Base-by-base conservation (phyloP, 2,329 filamentous ascomycete species). In the Aspergillus novofumigatus region DNA sequence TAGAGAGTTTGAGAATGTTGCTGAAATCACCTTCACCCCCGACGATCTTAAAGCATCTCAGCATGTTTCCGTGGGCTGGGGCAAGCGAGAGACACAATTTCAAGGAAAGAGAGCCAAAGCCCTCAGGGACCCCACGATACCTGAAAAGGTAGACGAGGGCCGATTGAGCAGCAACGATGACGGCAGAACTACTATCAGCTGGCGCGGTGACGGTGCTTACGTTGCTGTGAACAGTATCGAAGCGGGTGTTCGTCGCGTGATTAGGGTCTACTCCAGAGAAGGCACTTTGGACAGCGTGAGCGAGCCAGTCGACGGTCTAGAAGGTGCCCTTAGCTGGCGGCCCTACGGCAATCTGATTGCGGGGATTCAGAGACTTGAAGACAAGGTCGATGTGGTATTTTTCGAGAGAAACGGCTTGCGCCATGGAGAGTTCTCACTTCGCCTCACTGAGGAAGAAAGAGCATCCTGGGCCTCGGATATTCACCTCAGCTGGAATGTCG, bases 11-110 rank as follows among this genome's bases (percentile, higher is more conserved):
- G 93, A 97, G 65, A 88, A 87, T 56, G 86, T 96, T 45, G 85
- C 89, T 35, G 89, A 92, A 73, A 82, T 90, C 53, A 78, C 81
- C 35, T 86, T 97, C 72, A 85, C 83, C 0, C 71, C 80, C 0
- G 90, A 92, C 48, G 93, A 96, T 74, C 83, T 96, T 61, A 89
- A 89, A 65, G 85, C 86, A n/a, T 97, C 89, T 26, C 94, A 88
- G 72, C 92, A 97, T 78, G 94, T 97, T 56, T 95, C 92, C 21
- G 93, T 99, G 23, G 94, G 94, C 51, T 99, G 94, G 94, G 94
- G 94, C 58, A 97, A 97, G 79, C 91, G 90, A 71, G 94, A 99
- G 76, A 99, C 94, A 0, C 94, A 99, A 72, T 99, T 99, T 73
- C 90, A 97, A 69, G 94, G 94, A 52, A 91, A 90, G 67, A 86